phyloP scores from a whole-genome alignment of 2,329 filamentous ascomycete species.

The Hortaea werneckii region DNA sequence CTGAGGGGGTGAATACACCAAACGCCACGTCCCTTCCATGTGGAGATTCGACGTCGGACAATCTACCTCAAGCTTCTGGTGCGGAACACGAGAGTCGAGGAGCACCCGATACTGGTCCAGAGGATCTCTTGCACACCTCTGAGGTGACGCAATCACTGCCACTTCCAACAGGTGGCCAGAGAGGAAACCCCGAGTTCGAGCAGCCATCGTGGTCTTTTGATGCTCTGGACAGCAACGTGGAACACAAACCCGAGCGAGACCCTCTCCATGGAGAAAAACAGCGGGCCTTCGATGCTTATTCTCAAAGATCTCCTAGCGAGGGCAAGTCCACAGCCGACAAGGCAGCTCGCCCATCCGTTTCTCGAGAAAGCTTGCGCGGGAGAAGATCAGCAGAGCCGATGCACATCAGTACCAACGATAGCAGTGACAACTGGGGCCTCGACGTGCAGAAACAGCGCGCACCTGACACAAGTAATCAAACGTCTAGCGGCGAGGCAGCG shows the following conservation, averaged over 20 bases:
- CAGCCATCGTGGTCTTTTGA: conserved; percentile 4
- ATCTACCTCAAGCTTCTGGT: too few species aligned
- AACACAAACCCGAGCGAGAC: not conserved
- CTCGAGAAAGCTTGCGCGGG: conserved; percentile 19
- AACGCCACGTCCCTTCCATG: too few species aligned
- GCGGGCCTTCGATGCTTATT: conserved; percentile 33
- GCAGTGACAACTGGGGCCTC: conserved; percentile 10
- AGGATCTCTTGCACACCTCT: conserved; percentile 15
- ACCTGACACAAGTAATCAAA: conserved; percentile 2
- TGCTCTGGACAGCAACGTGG: conserved; percentile 1
- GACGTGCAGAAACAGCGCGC: conserved; percentile 12
- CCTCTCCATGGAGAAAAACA: not conserved
- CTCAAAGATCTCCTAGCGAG: conserved; percentile 19
- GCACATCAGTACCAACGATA: conserved; percentile 13
- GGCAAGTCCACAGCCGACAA: too few species aligned
- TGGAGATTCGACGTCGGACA: too few species aligned
- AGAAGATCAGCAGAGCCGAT: conserved; percentile 22
- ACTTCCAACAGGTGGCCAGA: not conserved
- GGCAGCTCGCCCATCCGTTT: not conserved
- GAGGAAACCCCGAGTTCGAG: not conserved
- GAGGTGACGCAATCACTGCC: conserved; percentile 18
- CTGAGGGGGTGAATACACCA: too few species aligned
- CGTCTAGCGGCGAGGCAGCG: conserved; percentile 15
- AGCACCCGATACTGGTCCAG: not conserved
- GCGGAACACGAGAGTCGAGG: too few species aligned